Evolutionary conservation across 805 yeast species (phyloP).

Genomic region (Teunomyces atbi): DNA sequence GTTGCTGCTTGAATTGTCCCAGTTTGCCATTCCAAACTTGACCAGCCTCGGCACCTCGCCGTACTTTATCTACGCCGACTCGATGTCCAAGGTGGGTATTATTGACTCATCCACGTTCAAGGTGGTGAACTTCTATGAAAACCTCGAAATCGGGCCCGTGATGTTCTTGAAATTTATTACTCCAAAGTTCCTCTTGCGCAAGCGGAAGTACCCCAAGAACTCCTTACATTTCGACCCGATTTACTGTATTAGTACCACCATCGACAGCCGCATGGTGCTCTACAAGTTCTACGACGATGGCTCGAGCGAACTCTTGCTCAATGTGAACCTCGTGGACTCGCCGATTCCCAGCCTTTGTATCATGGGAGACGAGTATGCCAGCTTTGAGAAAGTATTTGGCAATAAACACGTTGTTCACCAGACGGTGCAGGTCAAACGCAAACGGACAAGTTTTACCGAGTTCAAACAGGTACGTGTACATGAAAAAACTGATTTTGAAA

Average conservation of each 20-base stretch:
- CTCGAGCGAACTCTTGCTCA: slow-evolving; percentile 13
- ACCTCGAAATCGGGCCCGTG: slow-evolving; percentile 23
- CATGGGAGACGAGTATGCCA: slow-evolving; percentile 8
- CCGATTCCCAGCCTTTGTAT: slow-evolving; percentile 12
- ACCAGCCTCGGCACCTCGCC: slow-evolving; percentile 14
- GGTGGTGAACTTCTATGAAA: slow-evolving; percentile 17
- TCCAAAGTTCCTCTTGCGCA: slow-evolving; percentile 4
- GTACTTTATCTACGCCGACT: slow-evolving; percentile 24
- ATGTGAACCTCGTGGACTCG: slow-evolving; percentile 13
- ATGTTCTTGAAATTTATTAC: slow-evolving; percentile 15
- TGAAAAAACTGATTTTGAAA: background rate
- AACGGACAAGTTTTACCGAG: background rate
- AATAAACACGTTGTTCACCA: background rate
- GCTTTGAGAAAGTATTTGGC: slow-evolving; percentile 10
- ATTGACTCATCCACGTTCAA: slow-evolving; percentile 15
- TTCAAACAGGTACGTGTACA: background rate
- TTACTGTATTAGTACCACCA: slow-evolving; percentile 20
- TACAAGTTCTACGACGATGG: slow-evolving; percentile 22
- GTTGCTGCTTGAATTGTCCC: slow-evolving; percentile 18
- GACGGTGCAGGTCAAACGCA: background rate
- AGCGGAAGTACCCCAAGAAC: slow-evolving; percentile 5
- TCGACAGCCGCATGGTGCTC: slow-evolving; percentile 20
- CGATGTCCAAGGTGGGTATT: slow-evolving; percentile 31
- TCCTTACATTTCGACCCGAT: slow-evolving; percentile 21
- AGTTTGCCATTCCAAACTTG: slow-evolving; percentile 22